A percentile compares a stretch with the other conserved stretches of the same genome.
phyloP scores from a whole-genome alignment of 768 basidiomycete species.

The Lentinula guzmanii region DNA sequence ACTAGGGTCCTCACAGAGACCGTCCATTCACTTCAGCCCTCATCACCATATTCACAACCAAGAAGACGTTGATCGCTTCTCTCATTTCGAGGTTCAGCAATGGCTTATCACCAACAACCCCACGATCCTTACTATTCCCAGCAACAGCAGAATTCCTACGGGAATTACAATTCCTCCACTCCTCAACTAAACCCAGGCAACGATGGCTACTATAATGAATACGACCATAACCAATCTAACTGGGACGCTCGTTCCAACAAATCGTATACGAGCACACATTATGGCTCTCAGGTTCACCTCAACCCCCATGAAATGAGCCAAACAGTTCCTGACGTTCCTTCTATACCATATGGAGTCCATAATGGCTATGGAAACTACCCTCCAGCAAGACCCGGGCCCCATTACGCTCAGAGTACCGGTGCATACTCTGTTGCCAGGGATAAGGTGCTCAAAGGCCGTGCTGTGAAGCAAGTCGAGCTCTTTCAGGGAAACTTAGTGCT shows the following conservation, averaged over 20 bases:
- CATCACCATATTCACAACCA: not conserved
- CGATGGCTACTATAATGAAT: slow-evolving; percentile 32
- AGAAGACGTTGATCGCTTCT: slow-evolving; percentile 2
- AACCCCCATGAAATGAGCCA: slow-evolving; percentile 61
- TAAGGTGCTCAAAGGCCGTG: slow-evolving; percentile 78
- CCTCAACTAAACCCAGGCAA: slow-evolving; percentile 1
- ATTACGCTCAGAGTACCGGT: slow-evolving; percentile 37
- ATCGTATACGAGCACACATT: slow-evolving; percentile 41
- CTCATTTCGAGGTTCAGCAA: slow-evolving; percentile 13
- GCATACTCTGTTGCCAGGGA: slow-evolving; percentile 70
- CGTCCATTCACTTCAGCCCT: slow-evolving; percentile 1
- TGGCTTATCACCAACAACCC: slow-evolving; percentile 50
- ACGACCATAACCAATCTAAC: slow-evolving; percentile 32
- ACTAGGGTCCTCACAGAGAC: not conserved
- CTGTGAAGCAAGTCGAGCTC: slow-evolving; percentile 73
- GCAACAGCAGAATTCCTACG: slow-evolving; percentile 6
- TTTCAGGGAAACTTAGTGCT: slow-evolving; percentile 81
- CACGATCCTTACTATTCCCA: slow-evolving; percentile 43
- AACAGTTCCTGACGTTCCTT: slow-evolving; percentile 50
- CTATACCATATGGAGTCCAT: slow-evolving; percentile 38
- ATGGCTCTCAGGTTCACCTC: slow-evolving; percentile 68
- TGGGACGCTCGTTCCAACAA: slow-evolving; percentile 58
- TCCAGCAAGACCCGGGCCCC: slow-evolving; percentile 47
- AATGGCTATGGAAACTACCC: slow-evolving; percentile 46
- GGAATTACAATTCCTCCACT: slow-evolving; percentile 4